These are phyloP conservation scores for Metarhizium anisopliae DNA, from an alignment of 2,329 filamentous ascomycete genomes.

Conservation along the genomic window DNA sequence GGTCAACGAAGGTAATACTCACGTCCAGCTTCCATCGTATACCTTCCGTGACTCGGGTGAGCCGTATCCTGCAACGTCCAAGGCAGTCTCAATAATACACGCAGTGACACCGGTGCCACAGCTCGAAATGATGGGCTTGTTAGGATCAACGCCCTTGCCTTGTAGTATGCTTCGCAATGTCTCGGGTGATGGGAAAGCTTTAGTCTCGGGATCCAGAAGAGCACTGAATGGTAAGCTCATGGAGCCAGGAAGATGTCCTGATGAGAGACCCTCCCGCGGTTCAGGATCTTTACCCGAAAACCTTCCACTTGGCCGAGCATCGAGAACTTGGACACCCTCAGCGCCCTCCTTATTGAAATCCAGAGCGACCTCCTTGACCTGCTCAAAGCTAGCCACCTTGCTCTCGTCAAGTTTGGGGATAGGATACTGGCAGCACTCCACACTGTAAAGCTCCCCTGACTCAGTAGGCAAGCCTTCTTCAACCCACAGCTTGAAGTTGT, in stretches of 20 bases:
- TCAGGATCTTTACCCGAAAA: conserved; percentile 80
- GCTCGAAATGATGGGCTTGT: conserved; percentile 73
- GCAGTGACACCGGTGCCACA: conserved; percentile 95
- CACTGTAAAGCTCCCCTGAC: conserved; percentile 62
- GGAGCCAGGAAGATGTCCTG: conserved; percentile 85
- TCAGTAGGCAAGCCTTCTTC: conserved; percentile 75
- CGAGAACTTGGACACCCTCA: conserved; percentile 78
- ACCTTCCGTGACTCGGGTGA: conserved; percentile 58
- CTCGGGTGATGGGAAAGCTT: conserved; percentile 64
- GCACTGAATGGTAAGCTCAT: conserved; percentile 73
- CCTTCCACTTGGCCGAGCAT: conserved; percentile 71
- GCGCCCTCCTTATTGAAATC: conserved; percentile 75
- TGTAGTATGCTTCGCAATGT: conserved; percentile 70
- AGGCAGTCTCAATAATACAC: conserved; percentile 77
- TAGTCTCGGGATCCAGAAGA: conserved; percentile 74
- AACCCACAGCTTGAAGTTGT: conserved; percentile 95
- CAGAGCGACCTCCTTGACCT: conserved; percentile 67
- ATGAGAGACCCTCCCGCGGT: conserved; percentile 75
- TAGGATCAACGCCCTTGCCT: conserved; percentile 68
- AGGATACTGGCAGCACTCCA: conserved; percentile 56
- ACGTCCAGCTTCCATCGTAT: conserved; percentile 98
- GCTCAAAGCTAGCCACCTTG: conserved; percentile 72
- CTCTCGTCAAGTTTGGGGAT: conserved; percentile 51
- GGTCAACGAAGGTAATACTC: conserved; percentile 34
- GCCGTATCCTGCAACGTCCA: conserved; percentile 70